Evolutionary conservation across 2,329 filamentous ascomycete genomes (phyloP).

Genomic region (Claviceps sp.): DNA sequence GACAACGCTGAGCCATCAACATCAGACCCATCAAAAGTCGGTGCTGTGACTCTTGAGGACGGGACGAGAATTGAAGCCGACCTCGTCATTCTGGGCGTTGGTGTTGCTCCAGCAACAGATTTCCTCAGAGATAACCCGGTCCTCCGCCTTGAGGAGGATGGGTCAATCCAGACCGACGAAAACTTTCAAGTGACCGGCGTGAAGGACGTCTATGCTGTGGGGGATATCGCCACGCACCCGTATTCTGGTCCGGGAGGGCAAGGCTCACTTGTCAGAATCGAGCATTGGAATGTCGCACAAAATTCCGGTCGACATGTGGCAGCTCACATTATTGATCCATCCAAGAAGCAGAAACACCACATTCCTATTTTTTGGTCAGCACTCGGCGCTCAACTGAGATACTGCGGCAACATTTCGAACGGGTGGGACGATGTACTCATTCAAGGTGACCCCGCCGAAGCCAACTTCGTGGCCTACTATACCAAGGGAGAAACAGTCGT

Average conservation of each 20-base stretch:
- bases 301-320: slow-evolving; percentile 77
- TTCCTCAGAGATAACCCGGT: slow-evolving; percentile 62
- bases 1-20: slow-evolving; percentile 66
- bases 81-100: slow-evolving; percentile 81
- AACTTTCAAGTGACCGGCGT: slow-evolving; percentile 63
- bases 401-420: slow-evolving; percentile 72
- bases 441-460: slow-evolving; percentile 60
- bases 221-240: slow-evolving; percentile 89
- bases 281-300: slow-evolving; percentile 98
- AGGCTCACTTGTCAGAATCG: slow-evolving; percentile 64
- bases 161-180: slow-evolving; percentile 72
- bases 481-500: slow-evolving; percentile 75
- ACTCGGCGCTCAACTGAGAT: slow-evolving; percentile 74
- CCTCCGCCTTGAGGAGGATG: slow-evolving; percentile 64
- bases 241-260: slow-evolving; percentile 81
- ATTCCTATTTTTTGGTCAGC: slow-evolving; percentile 97
- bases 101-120: slow-evolving; percentile 73
- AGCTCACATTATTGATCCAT: slow-evolving; percentile 55
- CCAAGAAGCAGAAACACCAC: slow-evolving; percentile 51
- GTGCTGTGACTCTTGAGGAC: slow-evolving; percentile 70
- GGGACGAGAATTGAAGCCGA: slow-evolving; percentile 77
- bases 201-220: slow-evolving; percentile 79
- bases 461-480: slow-evolving; percentile 83
- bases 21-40: slow-evolving; percentile 57
- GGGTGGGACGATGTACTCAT: slow-evolving; percentile 82